Evolutionary conservation across 2,329 filamentous ascomycete genomes (phyloP).

Genomic region (Aaosphaeria arxii): DNA sequence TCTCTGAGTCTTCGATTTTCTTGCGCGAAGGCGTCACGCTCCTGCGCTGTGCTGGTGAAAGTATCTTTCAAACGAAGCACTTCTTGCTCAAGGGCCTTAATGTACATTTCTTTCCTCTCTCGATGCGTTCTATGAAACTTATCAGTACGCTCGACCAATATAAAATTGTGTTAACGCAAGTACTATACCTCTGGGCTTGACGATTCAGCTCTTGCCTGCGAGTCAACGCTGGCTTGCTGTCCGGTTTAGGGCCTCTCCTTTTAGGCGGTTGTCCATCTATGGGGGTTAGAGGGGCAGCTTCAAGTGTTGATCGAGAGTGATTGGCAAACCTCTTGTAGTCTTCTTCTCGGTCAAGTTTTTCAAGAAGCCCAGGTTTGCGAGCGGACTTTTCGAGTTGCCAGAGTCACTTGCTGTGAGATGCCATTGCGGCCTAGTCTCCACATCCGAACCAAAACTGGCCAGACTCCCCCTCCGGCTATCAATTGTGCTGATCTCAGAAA

Average conservation of each 20-base stretch:
- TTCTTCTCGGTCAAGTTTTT: conserved; percentile 65
- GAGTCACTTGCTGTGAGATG: conserved; percentile 34
- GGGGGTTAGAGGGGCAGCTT: not conserved
- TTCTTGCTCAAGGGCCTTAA: conserved; percentile 89
- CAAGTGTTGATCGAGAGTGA: not conserved
- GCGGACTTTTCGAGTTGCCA: conserved; percentile 31
- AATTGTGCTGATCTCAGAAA: conserved; percentile 22
- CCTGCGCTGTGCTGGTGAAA: conserved; percentile 69
- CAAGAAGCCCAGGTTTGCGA: conserved; percentile 52
- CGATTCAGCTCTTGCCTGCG: conserved; percentile 90
- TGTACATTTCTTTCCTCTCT: conserved; percentile 93
- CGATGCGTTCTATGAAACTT: conserved; percentile 73
- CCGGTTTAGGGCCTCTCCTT: conserved; percentile 89
- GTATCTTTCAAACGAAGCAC: conserved; percentile 84
- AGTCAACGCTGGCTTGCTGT: conserved; percentile 91
- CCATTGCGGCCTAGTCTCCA: conserved; percentile 38
- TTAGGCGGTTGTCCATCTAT: conserved; percentile 82
- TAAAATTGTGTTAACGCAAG: not conserved
- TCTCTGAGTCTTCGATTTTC: conserved; percentile 77
- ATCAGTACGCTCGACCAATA: conserved; percentile 10
- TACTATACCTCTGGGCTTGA: conserved; percentile 83
- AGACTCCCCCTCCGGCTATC: conserved; percentile 31
- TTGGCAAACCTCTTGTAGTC: conserved; percentile 65
- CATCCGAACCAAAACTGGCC: conserved; percentile 33
- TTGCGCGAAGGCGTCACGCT: conserved; percentile 71